Evolutionary conservation across 129 eudicot species (phyloP).

Genomic region (Flaveria trinervia): DNA sequence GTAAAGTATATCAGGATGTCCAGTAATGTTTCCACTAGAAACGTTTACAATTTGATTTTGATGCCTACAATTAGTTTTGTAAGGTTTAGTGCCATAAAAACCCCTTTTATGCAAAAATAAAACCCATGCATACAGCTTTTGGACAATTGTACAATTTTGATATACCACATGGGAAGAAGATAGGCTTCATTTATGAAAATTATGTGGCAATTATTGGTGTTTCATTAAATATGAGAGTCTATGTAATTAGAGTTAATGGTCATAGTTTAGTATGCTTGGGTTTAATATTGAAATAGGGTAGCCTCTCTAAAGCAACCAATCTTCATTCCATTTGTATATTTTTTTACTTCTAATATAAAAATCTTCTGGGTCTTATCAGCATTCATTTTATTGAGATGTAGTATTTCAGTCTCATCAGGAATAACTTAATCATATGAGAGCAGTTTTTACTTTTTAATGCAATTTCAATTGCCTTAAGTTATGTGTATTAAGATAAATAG

Average conservation of each 20-base stretch:
- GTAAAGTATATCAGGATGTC: slow-evolving; percentile 16
- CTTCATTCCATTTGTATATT: neutral
- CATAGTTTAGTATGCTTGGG: neutral
- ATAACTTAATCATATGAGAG: slow-evolving; percentile 9
- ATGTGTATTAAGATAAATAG: neutral
- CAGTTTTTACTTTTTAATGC: neutral
- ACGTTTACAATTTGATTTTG: neutral
- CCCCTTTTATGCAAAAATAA: neutral
- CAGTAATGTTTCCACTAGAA: slow-evolving; percentile 8
- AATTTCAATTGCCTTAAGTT: slow-evolving; percentile 13
- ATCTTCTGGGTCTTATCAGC: neutral
- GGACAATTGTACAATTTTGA: neutral
- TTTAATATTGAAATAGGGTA: neutral
- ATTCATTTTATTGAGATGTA: slow-evolving; percentile 16
- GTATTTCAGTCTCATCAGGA: neutral
- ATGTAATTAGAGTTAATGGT: neutral
- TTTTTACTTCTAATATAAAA: neutral
- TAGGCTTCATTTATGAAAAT: slow-evolving; percentile 4
- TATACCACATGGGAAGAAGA: slow-evolving; percentile 18
- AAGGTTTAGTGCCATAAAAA: slow-evolving; percentile 2
- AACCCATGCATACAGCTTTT: neutral
- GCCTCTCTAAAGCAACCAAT: neutral
- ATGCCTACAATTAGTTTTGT: neutral
- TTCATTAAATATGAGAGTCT: neutral
- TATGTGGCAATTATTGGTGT: neutral